A percentile compares a stretch with the other conserved stretches of the same genome.
phyloP scores from a whole-genome alignment of 306 rosid genomes.

The Dalbergia oliveri region DNA sequence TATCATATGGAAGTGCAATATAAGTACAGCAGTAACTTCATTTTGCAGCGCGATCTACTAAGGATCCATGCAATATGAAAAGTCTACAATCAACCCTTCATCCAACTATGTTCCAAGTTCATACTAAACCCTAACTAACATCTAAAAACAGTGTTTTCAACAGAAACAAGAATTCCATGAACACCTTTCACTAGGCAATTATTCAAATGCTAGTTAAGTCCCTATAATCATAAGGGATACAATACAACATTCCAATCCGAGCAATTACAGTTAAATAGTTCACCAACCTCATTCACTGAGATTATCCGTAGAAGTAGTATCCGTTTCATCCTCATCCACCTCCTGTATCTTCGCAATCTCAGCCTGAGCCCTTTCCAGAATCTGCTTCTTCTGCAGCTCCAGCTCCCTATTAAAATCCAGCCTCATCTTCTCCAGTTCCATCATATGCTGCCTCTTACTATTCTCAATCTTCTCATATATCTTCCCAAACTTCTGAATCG shows the following conservation, averaged over 20 bases:
- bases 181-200: constrained; percentile 6
- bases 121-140: not conserved
- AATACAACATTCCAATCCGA: constrained; percentile 34
- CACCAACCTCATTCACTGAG: constrained; percentile 55
- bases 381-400: constrained; percentile 88
- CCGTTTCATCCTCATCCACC: constrained; percentile 50
- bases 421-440: constrained; percentile 89
- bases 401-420: constrained; percentile 70
- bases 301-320: constrained; percentile 57
- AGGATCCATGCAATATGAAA: not conserved
- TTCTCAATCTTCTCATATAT: constrained; percentile 85
- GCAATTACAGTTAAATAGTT: not conserved
- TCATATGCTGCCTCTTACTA: constrained; percentile 88
- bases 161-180: not conserved
- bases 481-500: constrained; percentile 78
- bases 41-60: constrained; percentile 3
- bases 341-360: constrained; percentile 76
- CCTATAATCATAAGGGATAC: constrained; percentile 27
- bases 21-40: not conserved
- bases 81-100: not conserved
- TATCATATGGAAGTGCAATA: not conserved
- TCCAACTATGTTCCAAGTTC: not conserved
- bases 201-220: not conserved
- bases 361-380: constrained; percentile 74
- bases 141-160: not conserved